Evolutionary conservation across 495 filamentous ascomycete species (phyloP).

Genomic region (Talaromyces liani): DNA sequence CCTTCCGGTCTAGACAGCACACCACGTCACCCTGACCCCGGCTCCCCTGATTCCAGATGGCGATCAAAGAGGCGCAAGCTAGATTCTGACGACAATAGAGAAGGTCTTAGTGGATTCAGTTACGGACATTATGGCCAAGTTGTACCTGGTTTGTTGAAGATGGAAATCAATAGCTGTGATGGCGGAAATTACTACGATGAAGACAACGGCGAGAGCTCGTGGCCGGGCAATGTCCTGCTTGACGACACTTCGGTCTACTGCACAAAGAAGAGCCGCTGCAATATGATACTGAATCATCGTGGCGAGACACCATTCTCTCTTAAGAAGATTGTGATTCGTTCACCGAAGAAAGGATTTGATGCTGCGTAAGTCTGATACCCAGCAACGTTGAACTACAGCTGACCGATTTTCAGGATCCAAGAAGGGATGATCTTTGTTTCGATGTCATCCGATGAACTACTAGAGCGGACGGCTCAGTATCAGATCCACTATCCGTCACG

Average conservation of each 20-base stretch:
- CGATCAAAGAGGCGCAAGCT: conserved; percentile 68
- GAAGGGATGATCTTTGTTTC: conserved; percentile 91
- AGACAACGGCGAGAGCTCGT: conserved; percentile 47
- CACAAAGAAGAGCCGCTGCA: conserved; percentile 74
- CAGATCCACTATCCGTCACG: conserved; percentile 57
- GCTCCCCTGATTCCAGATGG: conserved; percentile 27
- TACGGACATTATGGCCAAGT: conserved; percentile 83
- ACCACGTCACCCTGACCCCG: neutral
- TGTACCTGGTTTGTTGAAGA: conserved; percentile 66
- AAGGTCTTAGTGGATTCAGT: conserved; percentile 51
- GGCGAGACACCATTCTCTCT: conserved; percentile 71
- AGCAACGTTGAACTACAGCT: neutral
- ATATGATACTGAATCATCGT: conserved; percentile 73
- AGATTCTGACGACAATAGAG: conserved; percentile 49
- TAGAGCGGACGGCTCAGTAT: conserved; percentile 66
- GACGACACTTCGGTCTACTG: conserved; percentile 84
- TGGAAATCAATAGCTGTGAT: conserved; percentile 86
- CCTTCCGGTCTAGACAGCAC: neutral
- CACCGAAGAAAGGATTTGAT: conserved; percentile 71
- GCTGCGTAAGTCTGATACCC: conserved; percentile 59
- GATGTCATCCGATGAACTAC: conserved; percentile 70
- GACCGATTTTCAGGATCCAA: conserved; percentile 55
- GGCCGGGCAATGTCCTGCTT: conserved; percentile 71
- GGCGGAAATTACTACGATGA: conserved; percentile 67
- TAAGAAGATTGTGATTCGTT: conserved; percentile 81